Conservation (phyloP, 78 protist genomes). For the Pelomyxa schiedti region DNA sequence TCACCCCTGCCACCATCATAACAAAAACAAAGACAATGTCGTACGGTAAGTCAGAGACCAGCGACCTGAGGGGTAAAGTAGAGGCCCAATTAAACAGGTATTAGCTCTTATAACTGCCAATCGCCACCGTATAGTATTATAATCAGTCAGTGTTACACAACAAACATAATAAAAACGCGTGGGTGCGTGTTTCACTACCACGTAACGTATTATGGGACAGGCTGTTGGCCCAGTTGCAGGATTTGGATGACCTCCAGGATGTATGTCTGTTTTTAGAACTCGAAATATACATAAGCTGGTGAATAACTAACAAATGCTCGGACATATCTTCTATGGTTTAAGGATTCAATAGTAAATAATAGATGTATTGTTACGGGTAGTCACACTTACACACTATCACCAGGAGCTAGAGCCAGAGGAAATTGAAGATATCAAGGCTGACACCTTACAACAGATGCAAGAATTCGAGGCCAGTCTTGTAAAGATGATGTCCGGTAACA, state of each 20-base stretch:
- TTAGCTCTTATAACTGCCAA: no score
- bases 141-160: no score
- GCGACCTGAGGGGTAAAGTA: conserved; percentile 28
- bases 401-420: conserved; percentile 42
- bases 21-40: conserved; percentile 23
- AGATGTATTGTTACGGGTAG: no score
- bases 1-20: no score
- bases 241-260: conserved; percentile 33
- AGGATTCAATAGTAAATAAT: no score
- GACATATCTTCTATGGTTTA: neutral
- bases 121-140: no score
- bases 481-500: conserved; percentile 51
- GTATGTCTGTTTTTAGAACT: neutral
- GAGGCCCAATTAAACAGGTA: conserved; percentile 53
- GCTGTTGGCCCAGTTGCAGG: conserved; percentile 41
- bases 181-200: no score
- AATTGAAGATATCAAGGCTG: conserved; percentile 42
- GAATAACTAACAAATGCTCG: neutral
- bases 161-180: no score
- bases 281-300: neutral
- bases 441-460: conserved; percentile 62
- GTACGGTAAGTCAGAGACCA: conserved; percentile 38
- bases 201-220: no score
- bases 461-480: conserved; percentile 53
- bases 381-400: no score